These are phyloP conservation scores for Coemansia sp. DNA, from an alignment of 192 early-diverging fungal species.

Conservation along the genomic window DNA sequence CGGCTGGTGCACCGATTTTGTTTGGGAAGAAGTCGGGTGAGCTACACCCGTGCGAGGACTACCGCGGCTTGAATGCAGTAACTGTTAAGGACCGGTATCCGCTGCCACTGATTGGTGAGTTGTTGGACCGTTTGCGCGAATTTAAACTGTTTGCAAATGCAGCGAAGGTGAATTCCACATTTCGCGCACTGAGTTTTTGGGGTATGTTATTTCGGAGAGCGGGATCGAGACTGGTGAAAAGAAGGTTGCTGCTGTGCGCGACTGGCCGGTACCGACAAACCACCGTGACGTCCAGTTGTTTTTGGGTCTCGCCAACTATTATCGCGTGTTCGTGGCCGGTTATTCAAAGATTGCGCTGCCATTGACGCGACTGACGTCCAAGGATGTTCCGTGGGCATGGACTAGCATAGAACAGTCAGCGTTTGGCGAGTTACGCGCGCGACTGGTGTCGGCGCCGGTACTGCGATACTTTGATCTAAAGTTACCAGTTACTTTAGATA, in stretches of 20 bases:
- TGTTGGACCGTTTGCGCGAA: neutral
- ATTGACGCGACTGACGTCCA: neutral
- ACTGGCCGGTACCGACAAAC: neutral
- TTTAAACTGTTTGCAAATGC: neutral
- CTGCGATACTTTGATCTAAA: conserved; percentile 22
- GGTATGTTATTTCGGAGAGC: neutral
- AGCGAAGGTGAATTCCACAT: conserved; percentile 10
- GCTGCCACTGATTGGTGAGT: conserved; percentile 55
- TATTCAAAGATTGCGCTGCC: neutral
- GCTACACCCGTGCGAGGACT: conserved; percentile 56
- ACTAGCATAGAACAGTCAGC: neutral
- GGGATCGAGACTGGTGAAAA: conserved; percentile 3
- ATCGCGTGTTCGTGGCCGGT: conserved; percentile 5
- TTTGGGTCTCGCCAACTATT: conserved; percentile 20
- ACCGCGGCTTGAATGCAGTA: conserved; percentile 48
- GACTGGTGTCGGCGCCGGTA: neutral
- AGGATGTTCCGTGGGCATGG: conserved; percentile 21
- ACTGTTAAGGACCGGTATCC: conserved; percentile 47
- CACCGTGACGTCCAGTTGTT: conserved; percentile 14
- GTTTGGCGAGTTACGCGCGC: neutral
- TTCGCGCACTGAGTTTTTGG: conserved; percentile 2
- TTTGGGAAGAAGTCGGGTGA: conserved; percentile 55
- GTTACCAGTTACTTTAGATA: conserved; percentile 6
- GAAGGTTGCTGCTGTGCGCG: conserved; percentile 4
- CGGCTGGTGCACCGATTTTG: conserved; percentile 44